These are phyloP conservation scores for Bipolaris cookei DNA, from an alignment of 2,329 filamentous ascomycete genomes.

Conservation along the genomic window DNA sequence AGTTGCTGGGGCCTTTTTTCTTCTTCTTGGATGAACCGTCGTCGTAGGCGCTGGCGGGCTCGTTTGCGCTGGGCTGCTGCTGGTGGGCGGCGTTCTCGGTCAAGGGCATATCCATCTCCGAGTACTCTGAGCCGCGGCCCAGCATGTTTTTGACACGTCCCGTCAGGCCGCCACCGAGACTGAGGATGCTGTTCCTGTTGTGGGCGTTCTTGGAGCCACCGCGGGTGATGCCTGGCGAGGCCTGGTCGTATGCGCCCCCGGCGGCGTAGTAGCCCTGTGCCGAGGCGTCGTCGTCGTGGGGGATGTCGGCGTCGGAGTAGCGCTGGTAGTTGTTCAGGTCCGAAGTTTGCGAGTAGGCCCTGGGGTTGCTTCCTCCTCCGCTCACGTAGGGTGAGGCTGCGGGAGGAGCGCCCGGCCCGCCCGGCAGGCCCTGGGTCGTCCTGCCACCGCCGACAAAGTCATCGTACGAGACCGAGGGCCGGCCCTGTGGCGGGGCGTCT, in stretches of 20 bases:
- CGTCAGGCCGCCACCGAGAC: constrained; percentile 83
- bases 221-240: constrained; percentile 55
- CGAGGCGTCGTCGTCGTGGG: constrained; percentile 76
- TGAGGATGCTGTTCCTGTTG: constrained; percentile 87
- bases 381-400: constrained; percentile 42
- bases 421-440: constrained; percentile 53
- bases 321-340: constrained; percentile 86
- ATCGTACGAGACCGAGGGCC: constrained; percentile 92
- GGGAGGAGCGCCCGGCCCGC: constrained; percentile 51
- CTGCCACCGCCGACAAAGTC: constrained; percentile 80
- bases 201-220: constrained; percentile 63
- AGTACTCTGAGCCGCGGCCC: constrained; percentile 85
- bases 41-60: constrained; percentile 51
- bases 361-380: constrained; percentile 43
- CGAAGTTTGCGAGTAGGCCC: constrained; percentile 74
- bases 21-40: constrained; percentile 47
- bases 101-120: constrained; percentile 96
- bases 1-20: constrained; percentile 62
- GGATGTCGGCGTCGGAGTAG: constrained; percentile 89
- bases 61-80: constrained; percentile 49
- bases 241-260: constrained; percentile 63
- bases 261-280: constrained; percentile 78
- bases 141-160: constrained; percentile 89
- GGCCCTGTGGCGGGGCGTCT: constrained; percentile 66
- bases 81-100: constrained; percentile 72